A percentile compares a stretch with the other conserved stretches of the same genome.
Evolutionary conservation across 176 grass and related monocot species (phyloP).

Genomic region (Aegilops umbellulata): DNA sequence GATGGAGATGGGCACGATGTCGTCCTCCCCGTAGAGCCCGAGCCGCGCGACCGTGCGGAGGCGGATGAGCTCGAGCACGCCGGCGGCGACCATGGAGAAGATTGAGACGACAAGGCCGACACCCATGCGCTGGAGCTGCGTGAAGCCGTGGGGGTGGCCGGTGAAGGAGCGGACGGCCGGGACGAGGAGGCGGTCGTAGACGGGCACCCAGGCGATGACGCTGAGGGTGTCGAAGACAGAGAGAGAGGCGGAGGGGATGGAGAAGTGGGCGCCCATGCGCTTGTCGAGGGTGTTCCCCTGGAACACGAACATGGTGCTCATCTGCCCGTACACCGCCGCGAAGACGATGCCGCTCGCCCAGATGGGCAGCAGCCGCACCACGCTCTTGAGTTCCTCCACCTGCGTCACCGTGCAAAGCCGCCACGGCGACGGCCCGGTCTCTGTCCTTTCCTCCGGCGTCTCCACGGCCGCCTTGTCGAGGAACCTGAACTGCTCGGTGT

Average conservation of each 20-base stretch:
- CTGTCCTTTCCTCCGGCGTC: background rate
- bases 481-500: slow-evolving; percentile 50
- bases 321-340: slow-evolving; percentile 67
- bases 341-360: slow-evolving; percentile 81
- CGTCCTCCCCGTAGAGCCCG: slow-evolving; percentile 42
- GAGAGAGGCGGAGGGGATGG: slow-evolving; percentile 56
- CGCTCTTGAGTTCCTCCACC: slow-evolving; percentile 80
- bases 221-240: slow-evolving; percentile 78
- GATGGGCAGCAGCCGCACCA: slow-evolving; percentile 68
- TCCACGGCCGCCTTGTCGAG: slow-evolving; percentile 48
- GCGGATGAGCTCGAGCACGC: slow-evolving; percentile 54
- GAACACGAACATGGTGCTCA: slow-evolving; percentile 81
- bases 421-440: slow-evolving; percentile 24
- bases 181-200: slow-evolving; percentile 71
- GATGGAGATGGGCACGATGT: slow-evolving; percentile 61
- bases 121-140: slow-evolving; percentile 85
- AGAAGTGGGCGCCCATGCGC: slow-evolving; percentile 51
- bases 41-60: slow-evolving; percentile 41
- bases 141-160: slow-evolving; percentile 56
- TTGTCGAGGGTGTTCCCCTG: slow-evolving; percentile 73
- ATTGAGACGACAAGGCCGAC: slow-evolving; percentile 75
- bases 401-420: slow-evolving; percentile 77
- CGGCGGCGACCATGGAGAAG: slow-evolving; percentile 70
- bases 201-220: slow-evolving; percentile 68
- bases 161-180: slow-evolving; percentile 45